Base-by-base conservation (phyloP, 495 filamentous ascomycete genomes). In the Penicillium macrosclerotiorum region DNA sequence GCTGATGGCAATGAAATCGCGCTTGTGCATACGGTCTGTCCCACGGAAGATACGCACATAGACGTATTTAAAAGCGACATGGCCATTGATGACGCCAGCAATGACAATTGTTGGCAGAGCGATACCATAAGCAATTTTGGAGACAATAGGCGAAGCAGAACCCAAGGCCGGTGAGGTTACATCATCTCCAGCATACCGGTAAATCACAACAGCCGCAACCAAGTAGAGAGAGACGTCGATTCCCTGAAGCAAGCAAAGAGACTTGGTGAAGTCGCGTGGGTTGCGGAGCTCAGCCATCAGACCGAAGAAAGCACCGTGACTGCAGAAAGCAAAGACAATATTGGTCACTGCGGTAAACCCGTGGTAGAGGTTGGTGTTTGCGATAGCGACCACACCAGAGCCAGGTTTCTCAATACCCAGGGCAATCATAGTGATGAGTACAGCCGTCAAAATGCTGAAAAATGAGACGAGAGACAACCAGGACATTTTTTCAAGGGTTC, bases 241-340 rank as follows among this genome's bases (percentile, higher is more conserved):
- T 32, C 74, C 55, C 49, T 86, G 84, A 0, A 88, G 80, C 8
- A 81, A 55, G 37, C 72, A 73, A 24, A 90, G 76, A 11, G 86
- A 78, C 63, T 86, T 86, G 42, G 74, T 71, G 59, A 79, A 89
- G 58, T 88, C 80, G 35, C 63, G 59, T 0, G 86, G 85, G 2
- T 82, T 77, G 54, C 83, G 80, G 68, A 92, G 77, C 62, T 92
- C 88, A 42, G 83, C 80, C 60, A 86, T 85, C 56, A 92, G 82
- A 36, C 74, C 79, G 67, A 91, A 87, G 64, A 88, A 85, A 52
- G 86, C 79, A 56, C 83, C 72, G 71, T 88, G 77, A 52, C 86
- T 70, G 70, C 60, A 73, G 56, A 73, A 74, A 20, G 71, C 69
- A 27, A 74, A 75, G 50, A 74, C 68, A 25, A 73, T 76, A 49